A percentile compares a stretch with the other conserved stretches of the same genome.
Conservation (phyloP, 1,139 yeast genomes). For the Yamadazyma friedrichii region DNA sequence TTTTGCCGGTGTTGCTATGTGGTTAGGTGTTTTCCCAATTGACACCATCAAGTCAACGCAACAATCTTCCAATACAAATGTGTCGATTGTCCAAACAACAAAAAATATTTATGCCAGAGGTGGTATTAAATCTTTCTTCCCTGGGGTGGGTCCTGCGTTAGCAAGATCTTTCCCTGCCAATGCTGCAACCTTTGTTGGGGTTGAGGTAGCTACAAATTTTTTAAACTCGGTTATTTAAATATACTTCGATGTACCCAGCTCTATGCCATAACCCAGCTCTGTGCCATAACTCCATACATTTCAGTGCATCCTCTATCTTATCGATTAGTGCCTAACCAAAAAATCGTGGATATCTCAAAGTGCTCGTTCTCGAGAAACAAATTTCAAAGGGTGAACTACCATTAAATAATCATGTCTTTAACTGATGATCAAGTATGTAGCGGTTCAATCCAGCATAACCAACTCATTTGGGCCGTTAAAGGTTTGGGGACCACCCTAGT, state of each 20-base stretch:
- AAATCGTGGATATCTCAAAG: constrained; percentile 1
- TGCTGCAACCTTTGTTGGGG: constrained; percentile 96
- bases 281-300: too few species aligned
- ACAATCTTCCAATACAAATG: constrained; percentile 60
- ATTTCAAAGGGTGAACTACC: too few species aligned
- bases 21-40: constrained; percentile 94
- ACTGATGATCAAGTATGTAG: constrained; percentile 48
- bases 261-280: too few species aligned
- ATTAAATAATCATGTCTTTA: constrained; percentile 31
- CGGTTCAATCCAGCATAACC: too few species aligned
- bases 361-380: constrained; percentile 6
- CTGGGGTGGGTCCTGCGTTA: constrained; percentile 95
- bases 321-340: constrained; percentile 3
- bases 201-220: constrained; percentile 78
- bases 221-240: constrained; percentile 41
- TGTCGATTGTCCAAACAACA: constrained; percentile 67
- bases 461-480: too few species aligned
- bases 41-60: constrained; percentile 92
- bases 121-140: constrained; percentile 92
- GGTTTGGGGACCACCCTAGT: too few species aligned
- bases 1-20: constrained; percentile 93
- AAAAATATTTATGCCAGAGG: constrained; percentile 62
- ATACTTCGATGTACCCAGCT: background rate
- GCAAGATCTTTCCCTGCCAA: constrained; percentile 96
- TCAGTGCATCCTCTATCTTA: constrained; percentile 4